Evolutionary conservation across 2,329 filamentous ascomycete species (phyloP).

Genomic region (Talaromyces pinophilus): DNA sequence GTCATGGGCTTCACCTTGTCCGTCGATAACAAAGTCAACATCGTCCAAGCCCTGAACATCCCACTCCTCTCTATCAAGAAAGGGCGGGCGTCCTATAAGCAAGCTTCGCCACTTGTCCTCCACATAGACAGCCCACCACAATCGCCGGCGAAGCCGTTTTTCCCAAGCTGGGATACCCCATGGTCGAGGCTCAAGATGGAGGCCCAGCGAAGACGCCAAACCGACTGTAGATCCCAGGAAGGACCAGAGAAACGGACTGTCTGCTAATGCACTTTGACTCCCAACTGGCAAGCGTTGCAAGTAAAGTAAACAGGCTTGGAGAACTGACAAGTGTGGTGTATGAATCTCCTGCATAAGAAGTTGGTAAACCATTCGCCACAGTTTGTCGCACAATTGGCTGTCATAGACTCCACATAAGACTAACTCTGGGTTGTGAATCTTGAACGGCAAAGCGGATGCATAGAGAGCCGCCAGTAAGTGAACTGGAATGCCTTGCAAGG

Average conservation of each 20-base stretch:
- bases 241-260: constrained; percentile 41
- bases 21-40: constrained; percentile 31
- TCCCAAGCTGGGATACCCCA: constrained; percentile 44
- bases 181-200: constrained; percentile 41
- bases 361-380: constrained; percentile 38
- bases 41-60: constrained; percentile 36
- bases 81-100: constrained; percentile 40
- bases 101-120: constrained; percentile 44
- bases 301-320: constrained; percentile 38
- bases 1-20: background rate
- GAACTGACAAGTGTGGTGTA: constrained; percentile 34
- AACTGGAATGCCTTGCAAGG: constrained; percentile 30
- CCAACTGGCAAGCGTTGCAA: constrained; percentile 32
- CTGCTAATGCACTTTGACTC: constrained; percentile 30
- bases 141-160: constrained; percentile 39
- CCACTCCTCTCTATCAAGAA: constrained; percentile 40
- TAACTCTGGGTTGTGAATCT: constrained; percentile 34
- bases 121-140: constrained; percentile 46
- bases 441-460: constrained; percentile 37
- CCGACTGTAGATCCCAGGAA: constrained; percentile 41
- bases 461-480: constrained; percentile 38
- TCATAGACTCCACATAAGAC: constrained; percentile 35
- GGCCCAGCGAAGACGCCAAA: constrained; percentile 37
- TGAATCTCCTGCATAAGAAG: constrained; percentile 37
- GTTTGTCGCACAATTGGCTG: constrained; percentile 28